phyloP scores from a whole-genome alignment of 352 stramenopile genomes.

The Globisporangium recalcitrans region DNA sequence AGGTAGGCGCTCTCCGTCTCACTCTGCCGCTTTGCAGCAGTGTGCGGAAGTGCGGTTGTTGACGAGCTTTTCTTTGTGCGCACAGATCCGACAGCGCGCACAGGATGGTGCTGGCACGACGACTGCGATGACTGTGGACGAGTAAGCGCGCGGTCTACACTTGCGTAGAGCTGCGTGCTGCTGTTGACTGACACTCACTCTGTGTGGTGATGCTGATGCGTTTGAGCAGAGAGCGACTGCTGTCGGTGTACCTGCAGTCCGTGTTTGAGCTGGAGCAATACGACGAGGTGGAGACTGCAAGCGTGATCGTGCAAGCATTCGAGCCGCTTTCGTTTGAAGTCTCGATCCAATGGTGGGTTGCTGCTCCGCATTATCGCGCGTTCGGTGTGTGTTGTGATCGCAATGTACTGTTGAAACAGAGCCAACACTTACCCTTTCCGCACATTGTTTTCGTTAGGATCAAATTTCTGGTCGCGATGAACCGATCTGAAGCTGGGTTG shows the following conservation, averaged over 20 bases:
- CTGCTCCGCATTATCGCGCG: neutral
- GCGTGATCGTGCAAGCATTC: conserved; percentile 35
- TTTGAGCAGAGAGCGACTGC: conserved; percentile 39
- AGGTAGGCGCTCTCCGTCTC: conserved; percentile 15
- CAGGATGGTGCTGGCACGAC: neutral
- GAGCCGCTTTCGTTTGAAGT: conserved; percentile 33
- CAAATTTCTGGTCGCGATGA: conserved; percentile 66
- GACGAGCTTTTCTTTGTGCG: neutral
- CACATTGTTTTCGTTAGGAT: conserved; percentile 21
- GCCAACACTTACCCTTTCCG: neutral
- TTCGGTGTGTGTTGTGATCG: neutral
- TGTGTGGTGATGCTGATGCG: neutral
- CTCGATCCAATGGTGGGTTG: conserved; percentile 38
- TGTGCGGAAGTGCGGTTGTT: neutral
- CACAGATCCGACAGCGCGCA: conserved; percentile 7
- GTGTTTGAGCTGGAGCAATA: conserved; percentile 57
- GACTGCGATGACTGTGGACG: neutral
- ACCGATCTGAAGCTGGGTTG: conserved; percentile 25
- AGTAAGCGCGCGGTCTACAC: conserved; percentile 16
- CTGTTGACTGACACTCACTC: too few relatives aligned
- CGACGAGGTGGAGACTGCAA: conserved; percentile 48
- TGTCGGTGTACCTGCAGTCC: conserved; percentile 62
- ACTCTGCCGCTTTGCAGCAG: neutral
- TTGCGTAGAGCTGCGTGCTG: too few relatives aligned
- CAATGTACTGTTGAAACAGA: neutral